Conservation (phyloP, 1,284 basidiomycete species). For the Ganoderma resinaceum region DNA sequence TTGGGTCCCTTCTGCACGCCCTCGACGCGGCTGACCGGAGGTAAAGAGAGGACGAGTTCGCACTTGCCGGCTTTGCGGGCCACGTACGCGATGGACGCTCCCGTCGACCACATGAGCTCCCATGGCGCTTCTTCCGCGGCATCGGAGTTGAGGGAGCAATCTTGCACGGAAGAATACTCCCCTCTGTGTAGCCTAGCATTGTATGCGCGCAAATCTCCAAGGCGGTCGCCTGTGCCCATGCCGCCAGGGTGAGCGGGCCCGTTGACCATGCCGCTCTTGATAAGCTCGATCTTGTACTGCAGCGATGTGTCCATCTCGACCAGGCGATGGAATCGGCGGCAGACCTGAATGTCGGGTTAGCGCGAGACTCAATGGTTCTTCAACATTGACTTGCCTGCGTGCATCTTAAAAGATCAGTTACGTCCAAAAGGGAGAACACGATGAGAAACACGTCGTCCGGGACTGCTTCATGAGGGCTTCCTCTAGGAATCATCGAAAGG, state of each 20-base stretch:
- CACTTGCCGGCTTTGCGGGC: background rate
- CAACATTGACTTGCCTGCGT: background rate
- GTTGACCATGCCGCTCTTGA: background rate
- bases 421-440: background rate
- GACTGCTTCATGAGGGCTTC: background rate
- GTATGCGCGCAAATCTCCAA: background rate
- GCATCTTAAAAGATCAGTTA: background rate
- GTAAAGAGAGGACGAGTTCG: background rate
- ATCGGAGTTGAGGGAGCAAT: background rate
- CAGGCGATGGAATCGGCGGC: background rate
- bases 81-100: background rate
- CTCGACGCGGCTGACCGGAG: background rate
- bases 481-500: background rate
- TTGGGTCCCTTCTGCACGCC: background rate
- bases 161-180: background rate
- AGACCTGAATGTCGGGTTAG: background rate
- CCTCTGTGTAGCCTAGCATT: background rate
- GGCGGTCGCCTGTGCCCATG: background rate
- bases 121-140: background rate
- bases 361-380: too few species aligned
- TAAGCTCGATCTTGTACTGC: background rate
- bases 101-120: slow-evolving; percentile 4
- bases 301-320: background rate
- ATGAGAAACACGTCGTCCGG: background rate
- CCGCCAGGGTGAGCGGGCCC: background rate